Evolutionary conservation across 805 yeast genomes (phyloP).

Genomic region (Yarrowia porcina): DNA sequence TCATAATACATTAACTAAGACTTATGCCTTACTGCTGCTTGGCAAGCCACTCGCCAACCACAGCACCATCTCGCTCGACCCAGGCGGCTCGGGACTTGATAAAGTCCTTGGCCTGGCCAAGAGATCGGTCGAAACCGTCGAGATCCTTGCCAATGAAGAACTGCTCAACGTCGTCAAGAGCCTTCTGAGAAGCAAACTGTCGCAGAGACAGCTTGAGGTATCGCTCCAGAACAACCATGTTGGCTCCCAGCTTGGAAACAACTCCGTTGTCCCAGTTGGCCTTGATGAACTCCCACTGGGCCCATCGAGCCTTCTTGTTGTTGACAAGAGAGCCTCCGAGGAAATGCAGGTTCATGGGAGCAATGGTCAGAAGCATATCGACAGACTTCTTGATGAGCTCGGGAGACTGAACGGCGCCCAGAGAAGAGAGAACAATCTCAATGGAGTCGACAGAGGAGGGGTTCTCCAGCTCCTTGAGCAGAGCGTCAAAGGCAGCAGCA

Average conservation of each 20-base stretch:
- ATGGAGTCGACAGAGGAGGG: conserved; percentile 56
- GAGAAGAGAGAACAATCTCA: conserved; percentile 55
- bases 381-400: conserved; percentile 43
- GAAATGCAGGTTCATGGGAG: conserved; percentile 55
- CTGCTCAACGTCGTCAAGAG: conserved; percentile 40
- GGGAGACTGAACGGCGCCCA: conserved; percentile 47
- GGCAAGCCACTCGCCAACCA: conserved; percentile 39
- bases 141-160: conserved; percentile 50
- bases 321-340: conserved; percentile 47
- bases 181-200: conserved; percentile 40
- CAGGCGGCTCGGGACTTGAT: conserved; percentile 51
- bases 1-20: conserved; percentile 6
- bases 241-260: conserved; percentile 46
- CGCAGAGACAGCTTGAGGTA: conserved; percentile 42
- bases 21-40: not conserved
- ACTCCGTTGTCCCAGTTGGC: conserved; percentile 46
- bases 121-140: conserved; percentile 56
- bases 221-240: conserved; percentile 52
- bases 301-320: conserved; percentile 45
- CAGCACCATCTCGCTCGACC: conserved; percentile 45
- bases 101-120: conserved; percentile 55
- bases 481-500: conserved; percentile 41
- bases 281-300: conserved; percentile 51
- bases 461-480: conserved; percentile 47
- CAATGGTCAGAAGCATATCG: conserved; percentile 45